A percentile compares a stretch with the other conserved stretches of the same genome.
These are phyloP conservation scores for Planoprotostelium fungivorum DNA, from an alignment of 78 protist genomes.

Conservation along the genomic window DNA sequence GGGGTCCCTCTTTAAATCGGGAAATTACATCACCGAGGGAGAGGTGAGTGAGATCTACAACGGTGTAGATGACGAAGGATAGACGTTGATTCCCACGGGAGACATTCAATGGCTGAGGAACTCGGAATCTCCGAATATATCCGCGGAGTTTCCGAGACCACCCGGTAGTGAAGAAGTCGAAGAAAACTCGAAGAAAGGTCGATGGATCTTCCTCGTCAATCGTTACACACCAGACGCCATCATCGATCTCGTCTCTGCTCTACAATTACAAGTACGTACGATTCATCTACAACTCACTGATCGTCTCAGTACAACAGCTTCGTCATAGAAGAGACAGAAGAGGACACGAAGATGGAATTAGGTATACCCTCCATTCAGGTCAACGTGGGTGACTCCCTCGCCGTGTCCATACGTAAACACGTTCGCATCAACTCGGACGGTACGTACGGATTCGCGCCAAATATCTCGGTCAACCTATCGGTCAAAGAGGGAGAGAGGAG, in stretches of 20 bases:
- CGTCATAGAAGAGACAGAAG: neutral
- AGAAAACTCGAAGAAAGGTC: neutral
- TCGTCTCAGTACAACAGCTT: neutral
- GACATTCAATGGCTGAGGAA: neutral
- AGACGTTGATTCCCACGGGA: neutral
- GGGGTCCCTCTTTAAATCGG: neutral
- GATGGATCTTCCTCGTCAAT: neutral
- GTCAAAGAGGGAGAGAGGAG: neutral
- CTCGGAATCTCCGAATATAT: neutral
- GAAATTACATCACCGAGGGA: neutral
- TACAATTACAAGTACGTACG: neutral
- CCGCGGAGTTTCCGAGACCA: neutral
- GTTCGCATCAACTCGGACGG: neutral
- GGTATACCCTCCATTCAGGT: neutral
- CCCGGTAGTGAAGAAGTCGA: neutral
- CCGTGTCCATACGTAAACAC: neutral
- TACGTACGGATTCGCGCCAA: neutral
- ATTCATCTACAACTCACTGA: neutral
- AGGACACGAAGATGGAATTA: neutral
- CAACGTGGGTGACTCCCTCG: neutral
- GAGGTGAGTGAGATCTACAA: neutral
- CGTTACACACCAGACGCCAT: neutral
- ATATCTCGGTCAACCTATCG: neutral
- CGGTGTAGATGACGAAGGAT: neutral
- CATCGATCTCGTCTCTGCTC: neutral